Evolutionary conservation across 768 basidiomycete genomes (phyloP), one percentile per base, ranked within the genome.

Genomic region (Sporobolomyces pararoseus): DNA sequence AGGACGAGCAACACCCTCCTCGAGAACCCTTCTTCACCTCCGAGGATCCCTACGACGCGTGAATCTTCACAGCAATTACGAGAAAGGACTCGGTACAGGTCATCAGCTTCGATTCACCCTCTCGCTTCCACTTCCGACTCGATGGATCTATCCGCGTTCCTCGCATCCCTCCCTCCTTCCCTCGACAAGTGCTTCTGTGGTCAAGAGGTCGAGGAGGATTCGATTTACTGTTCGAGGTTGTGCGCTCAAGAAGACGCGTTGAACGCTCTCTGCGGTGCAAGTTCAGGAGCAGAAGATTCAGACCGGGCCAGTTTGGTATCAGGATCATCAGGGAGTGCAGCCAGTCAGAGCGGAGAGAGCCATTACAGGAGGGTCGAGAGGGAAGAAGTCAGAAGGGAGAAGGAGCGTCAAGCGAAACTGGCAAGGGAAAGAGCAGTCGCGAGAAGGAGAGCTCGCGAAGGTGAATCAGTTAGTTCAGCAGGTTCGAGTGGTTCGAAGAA

Each of bases 161-260:
- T 72, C 47, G 31, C 59, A 5, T 65, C 71, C 13, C 59, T 72
- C 31, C 65, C 61, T 2, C 23, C 66, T 6, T 47, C 71, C 2
- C 63, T 63, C 53, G 71, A 73, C 60, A 27, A n/a, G 21, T 73
- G 72, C 58, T 73, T 73, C 65, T 73, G 72, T 61, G 72, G 72
- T 27, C 25, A 23, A 4, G 44, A n/a, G 0, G 53, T 62, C 54
- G 72, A 73, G 29, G 72, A 73, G 37, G 72, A 73, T 34, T 54
- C 50, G 34, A 73, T 73, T 57, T 73, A 73, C 62, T 73, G 72
- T 65, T 49, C 50, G 9, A 39, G 62, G 3, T 27, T 46, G 17
- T 73, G 72, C 57, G 72, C 66, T 1, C 64, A 65, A 3, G 47
- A 58, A 17, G 72, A 73, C 52, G 72, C 72, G 61, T 39, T 73